Base-by-base conservation (phyloP, 192 early-diverging fungal genomes). In the Umbelopsis ramanniana region DNA sequence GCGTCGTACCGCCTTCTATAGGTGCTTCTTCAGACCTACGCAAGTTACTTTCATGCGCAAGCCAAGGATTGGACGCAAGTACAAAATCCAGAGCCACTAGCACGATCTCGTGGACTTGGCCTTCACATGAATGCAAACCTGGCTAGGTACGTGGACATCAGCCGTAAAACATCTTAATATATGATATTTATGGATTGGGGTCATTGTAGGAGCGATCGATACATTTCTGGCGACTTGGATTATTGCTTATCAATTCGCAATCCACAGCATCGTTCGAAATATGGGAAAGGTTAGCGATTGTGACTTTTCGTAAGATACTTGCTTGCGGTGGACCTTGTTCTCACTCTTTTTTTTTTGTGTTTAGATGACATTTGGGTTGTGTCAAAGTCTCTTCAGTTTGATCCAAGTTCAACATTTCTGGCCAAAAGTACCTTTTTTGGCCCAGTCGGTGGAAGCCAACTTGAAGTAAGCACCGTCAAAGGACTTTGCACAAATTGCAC, bases 281-380 rank as follows among this genome's bases (percentile, higher is more conserved):
- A 81, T 57, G 75, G 35, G 10, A 77, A 71, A 70, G 71, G 67
- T 71, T 43, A 60, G 47, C 6, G 6, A 5, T 43, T 43, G 11
- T 12, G 6, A 43, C 29, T 43, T 7, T 43, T 43, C 40, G 6
- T 6, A 43, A 43, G 8, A 43, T 43, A 43, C 11, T 43, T 2
- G 40, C 6, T 43, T 7, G 40, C 40, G 6, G n/a, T n/a, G n/a
- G n/a, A n/a, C n/a, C 40, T 12, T 43, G 40, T 43, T 43, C 40
- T 43, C 40, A 43, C 6, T 43, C 6, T 43, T 43, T 43, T 0
- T 43, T 0, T 43, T 33, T 71, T 23, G 68, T 29, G 29, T 29
- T 29, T 74, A 71, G 85, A 87, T 57, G 85, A 87, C 53, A 67
- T 87, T 3, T 87, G 85, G 85, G 78, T 84, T 0, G 48, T 84